Evolutionary conservation across 805 yeast species (phyloP).

Genomic region (Alloascoidea africana): DNA sequence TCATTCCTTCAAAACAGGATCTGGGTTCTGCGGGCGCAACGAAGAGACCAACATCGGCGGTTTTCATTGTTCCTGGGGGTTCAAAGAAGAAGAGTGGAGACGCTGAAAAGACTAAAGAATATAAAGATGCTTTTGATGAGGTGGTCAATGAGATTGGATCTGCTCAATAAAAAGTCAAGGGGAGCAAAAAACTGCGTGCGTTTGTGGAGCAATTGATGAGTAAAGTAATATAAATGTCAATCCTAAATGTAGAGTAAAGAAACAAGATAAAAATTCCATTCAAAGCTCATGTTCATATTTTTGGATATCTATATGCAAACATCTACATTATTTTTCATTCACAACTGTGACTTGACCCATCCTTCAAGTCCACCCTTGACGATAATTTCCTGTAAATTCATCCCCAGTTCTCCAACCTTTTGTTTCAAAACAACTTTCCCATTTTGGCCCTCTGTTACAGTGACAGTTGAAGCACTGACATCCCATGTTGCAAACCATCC

Average conservation of each 20-base stretch:
- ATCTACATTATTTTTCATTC: constrained; percentile 5
- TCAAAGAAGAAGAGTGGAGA: constrained; percentile 60
- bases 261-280: too few species aligned
- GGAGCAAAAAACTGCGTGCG: too few species aligned
- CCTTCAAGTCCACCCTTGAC: constrained; percentile 97
- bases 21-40: constrained; percentile 98
- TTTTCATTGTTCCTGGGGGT: constrained; percentile 94
- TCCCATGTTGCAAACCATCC: constrained; percentile 92
- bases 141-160: constrained; percentile 71
- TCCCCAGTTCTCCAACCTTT: constrained; percentile 91
- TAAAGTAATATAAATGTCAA: not conserved
- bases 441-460: constrained; percentile 48
- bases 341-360: constrained; percentile 72
- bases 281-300: too few species aligned
- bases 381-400: constrained; percentile 90
- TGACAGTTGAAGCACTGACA: constrained; percentile 69
- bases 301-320: too few species aligned
- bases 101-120: constrained; percentile 54
- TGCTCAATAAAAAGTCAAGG: constrained; percentile 17
- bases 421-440: constrained; percentile 49
- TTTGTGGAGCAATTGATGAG: too few species aligned
- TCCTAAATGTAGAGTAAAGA: too few species aligned
- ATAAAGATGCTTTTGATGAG: constrained; percentile 86
- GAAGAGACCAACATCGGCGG: constrained; percentile 97
- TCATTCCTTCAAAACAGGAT: constrained; percentile 95